Conservation (phyloP, 768 basidiomycete species). For the Rhizopogon roseolus region DNA sequence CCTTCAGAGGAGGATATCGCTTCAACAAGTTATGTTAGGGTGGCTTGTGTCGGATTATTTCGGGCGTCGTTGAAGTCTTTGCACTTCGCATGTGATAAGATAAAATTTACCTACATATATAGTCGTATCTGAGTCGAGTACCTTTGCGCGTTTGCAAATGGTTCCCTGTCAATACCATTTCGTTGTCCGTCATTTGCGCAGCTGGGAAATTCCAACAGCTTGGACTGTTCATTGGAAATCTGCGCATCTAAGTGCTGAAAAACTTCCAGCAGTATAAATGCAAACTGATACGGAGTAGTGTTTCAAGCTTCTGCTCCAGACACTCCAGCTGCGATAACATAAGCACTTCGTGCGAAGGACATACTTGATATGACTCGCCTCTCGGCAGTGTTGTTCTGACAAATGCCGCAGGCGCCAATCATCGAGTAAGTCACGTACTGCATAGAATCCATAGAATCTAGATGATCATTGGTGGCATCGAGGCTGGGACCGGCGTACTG, state of each 20-base stretch:
- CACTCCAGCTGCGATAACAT: constrained; percentile 37
- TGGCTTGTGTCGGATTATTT: too few species aligned
- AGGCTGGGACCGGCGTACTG: not conserved
- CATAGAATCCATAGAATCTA: too few species aligned
- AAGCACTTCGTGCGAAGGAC: not conserved
- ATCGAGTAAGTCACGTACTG: constrained; percentile 50
- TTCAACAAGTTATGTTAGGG: too few species aligned
- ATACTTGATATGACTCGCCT: constrained; percentile 21
- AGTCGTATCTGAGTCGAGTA: too few species aligned
- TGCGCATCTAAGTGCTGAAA: constrained; percentile 13
- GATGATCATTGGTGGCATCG: constrained; percentile 16
- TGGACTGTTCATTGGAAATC: constrained; percentile 33
- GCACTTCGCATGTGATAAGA: too few species aligned
- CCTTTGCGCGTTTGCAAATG: too few species aligned
- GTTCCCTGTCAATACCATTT: too few species aligned
- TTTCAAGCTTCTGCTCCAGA: constrained; percentile 37
- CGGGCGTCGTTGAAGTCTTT: too few species aligned
- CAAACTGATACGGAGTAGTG: constrained; percentile 14
- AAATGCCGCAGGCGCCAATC: constrained; percentile 53
- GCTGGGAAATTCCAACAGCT: too few species aligned
- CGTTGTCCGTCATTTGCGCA: too few species aligned
- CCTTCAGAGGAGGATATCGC: constrained; percentile 4
- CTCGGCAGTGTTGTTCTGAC: constrained; percentile 41
- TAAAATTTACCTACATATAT: too few species aligned
- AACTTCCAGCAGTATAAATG: not conserved